Percentiles rank a stretch among this genome's conserved stretches.
These are phyloP conservation scores for Cardiospermum halicacabum DNA, from an alignment of 345 rosid species.

Conservation along the genomic window DNA sequence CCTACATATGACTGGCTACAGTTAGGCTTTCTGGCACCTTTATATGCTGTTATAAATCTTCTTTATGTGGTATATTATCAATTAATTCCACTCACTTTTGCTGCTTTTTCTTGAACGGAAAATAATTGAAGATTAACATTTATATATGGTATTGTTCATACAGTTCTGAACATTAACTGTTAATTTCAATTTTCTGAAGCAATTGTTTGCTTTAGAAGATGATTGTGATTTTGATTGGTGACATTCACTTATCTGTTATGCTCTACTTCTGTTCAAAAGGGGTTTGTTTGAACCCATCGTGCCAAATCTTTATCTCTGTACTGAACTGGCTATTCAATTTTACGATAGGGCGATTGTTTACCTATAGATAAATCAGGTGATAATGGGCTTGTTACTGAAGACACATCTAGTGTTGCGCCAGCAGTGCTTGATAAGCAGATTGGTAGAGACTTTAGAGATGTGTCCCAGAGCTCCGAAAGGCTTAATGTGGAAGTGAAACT, in stretches of 20 bases:
- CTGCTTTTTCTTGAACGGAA: background rate
- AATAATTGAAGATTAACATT: background rate
- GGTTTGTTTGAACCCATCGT: too few relatives aligned
- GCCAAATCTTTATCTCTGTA: conserved; percentile 4
- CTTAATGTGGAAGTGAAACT: conserved; percentile 29
- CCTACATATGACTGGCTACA: background rate
- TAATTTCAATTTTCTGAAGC: background rate
- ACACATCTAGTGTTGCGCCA: conserved; percentile 17
- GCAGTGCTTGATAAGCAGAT: conserved; percentile 32
- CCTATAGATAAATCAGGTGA: conserved; percentile 27
- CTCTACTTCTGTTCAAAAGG: too few relatives aligned
- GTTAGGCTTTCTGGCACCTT: background rate
- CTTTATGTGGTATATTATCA: background rate
- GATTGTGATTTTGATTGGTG: background rate
- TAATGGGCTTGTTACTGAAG: conserved; percentile 29
- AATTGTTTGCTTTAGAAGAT: conserved; percentile 1
- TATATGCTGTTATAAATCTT: background rate
- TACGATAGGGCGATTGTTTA: conserved; percentile 38
- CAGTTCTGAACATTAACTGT: background rate
- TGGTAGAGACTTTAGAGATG: conserved; percentile 25
- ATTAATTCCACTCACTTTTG: conserved; percentile 1
- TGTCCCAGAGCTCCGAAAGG: conserved; percentile 22
- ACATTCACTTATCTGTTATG: background rate
- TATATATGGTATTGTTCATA: background rate
- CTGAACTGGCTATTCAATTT: conserved; percentile 12